Evolutionary conservation across 176 grass and related monocot genomes (phyloP).

Genomic region (Zizania latifolia): DNA sequence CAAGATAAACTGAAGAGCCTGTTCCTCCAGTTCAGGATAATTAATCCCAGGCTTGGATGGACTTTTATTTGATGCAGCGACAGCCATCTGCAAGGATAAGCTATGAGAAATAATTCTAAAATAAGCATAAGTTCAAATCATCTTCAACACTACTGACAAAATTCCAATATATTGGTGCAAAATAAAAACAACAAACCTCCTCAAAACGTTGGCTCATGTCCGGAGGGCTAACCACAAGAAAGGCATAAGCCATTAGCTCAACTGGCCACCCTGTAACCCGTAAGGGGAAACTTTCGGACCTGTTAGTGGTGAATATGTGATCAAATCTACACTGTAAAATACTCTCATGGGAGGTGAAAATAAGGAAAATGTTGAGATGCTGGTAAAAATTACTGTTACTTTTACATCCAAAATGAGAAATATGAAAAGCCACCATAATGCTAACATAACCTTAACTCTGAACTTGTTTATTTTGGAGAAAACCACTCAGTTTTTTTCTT

Average conservation of each 20-base stretch:
- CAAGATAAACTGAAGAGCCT: constrained; percentile 88
- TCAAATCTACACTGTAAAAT: constrained; percentile 11
- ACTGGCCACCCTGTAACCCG: constrained; percentile 87
- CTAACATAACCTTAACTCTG: no score
- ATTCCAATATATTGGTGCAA: not conserved
- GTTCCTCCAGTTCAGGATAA: constrained; percentile 81
- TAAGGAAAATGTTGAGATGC: no score
- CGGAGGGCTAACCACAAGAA: constrained; percentile 82
- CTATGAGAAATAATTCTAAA: not conserved
- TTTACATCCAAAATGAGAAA: no score
- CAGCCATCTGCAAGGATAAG: constrained; percentile 71
- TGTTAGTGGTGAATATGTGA: constrained; percentile 33
- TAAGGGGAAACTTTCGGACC: constrained; percentile 83
- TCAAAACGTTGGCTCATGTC: constrained; percentile 64
- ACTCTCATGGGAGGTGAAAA: not conserved
- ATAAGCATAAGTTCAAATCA: constrained; percentile 10
- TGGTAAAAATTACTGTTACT: no score
- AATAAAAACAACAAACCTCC: constrained; percentile 52
- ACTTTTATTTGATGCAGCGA: constrained; percentile 67
- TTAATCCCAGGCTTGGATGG: constrained; percentile 38
- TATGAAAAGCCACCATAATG: no score
- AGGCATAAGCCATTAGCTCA: constrained; percentile 96
- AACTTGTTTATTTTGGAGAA: constrained; percentile 8
- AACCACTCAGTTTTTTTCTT: not conserved
- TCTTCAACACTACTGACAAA: not conserved